These are phyloP conservation scores for Cryptococcus sp. DNA, from an alignment of 1,284 basidiomycete species.

Conservation along the genomic window DNA sequence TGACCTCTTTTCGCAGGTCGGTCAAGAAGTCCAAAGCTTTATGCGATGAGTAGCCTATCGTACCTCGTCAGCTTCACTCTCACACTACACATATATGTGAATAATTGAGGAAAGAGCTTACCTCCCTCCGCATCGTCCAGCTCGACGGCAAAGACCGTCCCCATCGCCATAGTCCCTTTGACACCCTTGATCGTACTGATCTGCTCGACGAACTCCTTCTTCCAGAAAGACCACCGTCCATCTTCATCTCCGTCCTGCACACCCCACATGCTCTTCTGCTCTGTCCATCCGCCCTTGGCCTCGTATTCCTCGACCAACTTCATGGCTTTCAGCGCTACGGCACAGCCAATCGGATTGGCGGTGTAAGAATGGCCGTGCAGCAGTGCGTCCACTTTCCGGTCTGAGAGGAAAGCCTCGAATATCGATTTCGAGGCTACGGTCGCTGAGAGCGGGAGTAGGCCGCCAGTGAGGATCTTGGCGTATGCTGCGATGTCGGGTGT, in stretches of 20 bases:
- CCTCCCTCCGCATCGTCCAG: conserved; percentile 65
- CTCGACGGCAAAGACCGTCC: conserved; percentile 82
- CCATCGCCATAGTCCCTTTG: conserved; percentile 80
- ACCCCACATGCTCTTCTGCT: conserved; percentile 60
- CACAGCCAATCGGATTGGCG: conserved; percentile 87
- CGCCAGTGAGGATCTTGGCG: conserved; percentile 93
- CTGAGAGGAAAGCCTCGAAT: conserved; percentile 76
- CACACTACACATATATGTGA: neutral
- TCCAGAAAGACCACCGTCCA: conserved; percentile 88
- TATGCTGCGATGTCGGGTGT: conserved; percentile 85
- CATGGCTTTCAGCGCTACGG: conserved; percentile 82
- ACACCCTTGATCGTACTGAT: conserved; percentile 66
- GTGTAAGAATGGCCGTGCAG: conserved; percentile 96
- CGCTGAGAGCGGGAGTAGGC: conserved; percentile 81
- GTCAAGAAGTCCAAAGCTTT: conserved; percentile 66
- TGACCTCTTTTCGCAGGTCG: conserved; percentile 17
- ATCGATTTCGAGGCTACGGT: conserved; percentile 79
- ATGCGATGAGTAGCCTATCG: conserved; percentile 71
- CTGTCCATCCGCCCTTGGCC: conserved; percentile 60
- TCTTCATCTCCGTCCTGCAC: conserved; percentile 32
- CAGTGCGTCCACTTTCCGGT: conserved; percentile 76
- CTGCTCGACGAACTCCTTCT: conserved; percentile 66
- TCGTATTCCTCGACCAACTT: conserved; percentile 63
- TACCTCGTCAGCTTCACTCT: neutral
- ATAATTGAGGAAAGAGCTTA: conserved; percentile 45